Conservation (phyloP, 805 yeast species). For the Zygosaccharomyces rouxii region DNA sequence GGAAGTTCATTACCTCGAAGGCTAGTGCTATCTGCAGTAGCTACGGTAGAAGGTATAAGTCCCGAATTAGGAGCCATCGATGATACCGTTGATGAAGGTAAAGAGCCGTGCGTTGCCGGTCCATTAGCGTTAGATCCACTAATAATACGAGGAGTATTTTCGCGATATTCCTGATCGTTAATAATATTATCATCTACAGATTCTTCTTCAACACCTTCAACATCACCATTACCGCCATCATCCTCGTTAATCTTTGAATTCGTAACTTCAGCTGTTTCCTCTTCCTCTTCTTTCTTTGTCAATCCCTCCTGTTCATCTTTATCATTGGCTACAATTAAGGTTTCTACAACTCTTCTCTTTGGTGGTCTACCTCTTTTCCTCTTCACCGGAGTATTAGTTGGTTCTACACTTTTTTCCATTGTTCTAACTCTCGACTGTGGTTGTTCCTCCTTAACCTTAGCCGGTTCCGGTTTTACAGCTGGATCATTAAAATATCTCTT, state of each 20-base stretch:
- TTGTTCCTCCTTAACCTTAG: conserved; percentile 6
- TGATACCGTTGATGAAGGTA: conserved; percentile 9
- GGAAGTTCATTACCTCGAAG: conserved; percentile 3
- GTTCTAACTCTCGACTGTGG: neutral
- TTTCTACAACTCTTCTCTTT: conserved; percentile 30
- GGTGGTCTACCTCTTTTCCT: conserved; percentile 37
- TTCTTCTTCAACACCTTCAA: conserved; percentile 19
- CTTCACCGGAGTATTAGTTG: conserved; percentile 12
- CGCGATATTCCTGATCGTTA: conserved; percentile 10
- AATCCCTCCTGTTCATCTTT: conserved; percentile 11
- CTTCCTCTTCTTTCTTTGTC: conserved; percentile 12
- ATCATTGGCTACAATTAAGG: conserved; percentile 19
- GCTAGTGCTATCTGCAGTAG: conserved; percentile 11
- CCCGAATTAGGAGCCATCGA: conserved; percentile 9
- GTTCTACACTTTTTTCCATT: neutral
- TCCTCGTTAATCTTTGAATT: conserved; percentile 61
- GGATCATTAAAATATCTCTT: conserved; percentile 34
- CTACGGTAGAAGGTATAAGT: conserved; percentile 10
- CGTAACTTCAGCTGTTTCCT: conserved; percentile 22
- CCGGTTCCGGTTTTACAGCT: conserved; percentile 8
- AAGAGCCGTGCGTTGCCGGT: neutral
- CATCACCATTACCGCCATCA: conserved; percentile 39
- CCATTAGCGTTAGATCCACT: neutral
- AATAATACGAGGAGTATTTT: conserved; percentile 1
- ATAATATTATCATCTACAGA: conserved; percentile 43